Percentiles rank a stretch among this genome's conserved stretches.
phyloP scores from a whole-genome alignment of 1,284 basidiomycete species.

The Xerocomus nothofagi region DNA sequence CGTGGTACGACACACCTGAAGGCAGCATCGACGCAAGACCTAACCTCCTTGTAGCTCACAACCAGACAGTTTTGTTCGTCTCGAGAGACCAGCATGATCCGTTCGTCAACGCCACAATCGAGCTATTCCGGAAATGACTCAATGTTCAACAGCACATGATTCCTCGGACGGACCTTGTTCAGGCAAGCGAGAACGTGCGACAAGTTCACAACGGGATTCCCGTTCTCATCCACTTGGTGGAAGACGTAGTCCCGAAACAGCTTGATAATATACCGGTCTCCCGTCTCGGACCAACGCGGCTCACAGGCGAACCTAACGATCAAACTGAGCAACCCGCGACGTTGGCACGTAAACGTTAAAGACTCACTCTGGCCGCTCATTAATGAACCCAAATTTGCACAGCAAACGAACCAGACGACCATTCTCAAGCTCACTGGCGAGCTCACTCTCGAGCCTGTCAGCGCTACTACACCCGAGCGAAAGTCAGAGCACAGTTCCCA shows the following conservation, averaged over 20 bases:
- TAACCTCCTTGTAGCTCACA: constrained; percentile 93
- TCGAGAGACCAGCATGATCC: constrained; percentile 90
- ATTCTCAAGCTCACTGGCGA: constrained; percentile 94
- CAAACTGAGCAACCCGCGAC: constrained; percentile 1
- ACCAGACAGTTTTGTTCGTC: constrained; percentile 97
- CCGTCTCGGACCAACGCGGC: constrained; percentile 96
- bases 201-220: constrained; percentile 88
- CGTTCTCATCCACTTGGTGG: constrained; percentile 92
- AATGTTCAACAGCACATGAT: background rate
- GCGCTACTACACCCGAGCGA: constrained; percentile 51
- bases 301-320: constrained; percentile 86
- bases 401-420: constrained; percentile 89
- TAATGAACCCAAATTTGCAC: constrained; percentile 97
- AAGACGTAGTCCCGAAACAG: constrained; percentile 99
- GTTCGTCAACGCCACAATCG: constrained; percentile 91
- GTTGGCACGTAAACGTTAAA: background rate
- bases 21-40: constrained; percentile 79
- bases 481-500: background rate
- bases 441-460: constrained; percentile 83
- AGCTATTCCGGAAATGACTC: constrained; percentile 50
- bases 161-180: constrained; percentile 68
- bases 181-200: constrained; percentile 88
- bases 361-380: constrained; percentile 93
- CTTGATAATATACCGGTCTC: constrained; percentile 97
- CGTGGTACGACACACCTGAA: constrained; percentile 48